Evolutionary conservation across 352 stramenopile genomes (phyloP).

Genomic region (Discostella stelligera): DNA sequence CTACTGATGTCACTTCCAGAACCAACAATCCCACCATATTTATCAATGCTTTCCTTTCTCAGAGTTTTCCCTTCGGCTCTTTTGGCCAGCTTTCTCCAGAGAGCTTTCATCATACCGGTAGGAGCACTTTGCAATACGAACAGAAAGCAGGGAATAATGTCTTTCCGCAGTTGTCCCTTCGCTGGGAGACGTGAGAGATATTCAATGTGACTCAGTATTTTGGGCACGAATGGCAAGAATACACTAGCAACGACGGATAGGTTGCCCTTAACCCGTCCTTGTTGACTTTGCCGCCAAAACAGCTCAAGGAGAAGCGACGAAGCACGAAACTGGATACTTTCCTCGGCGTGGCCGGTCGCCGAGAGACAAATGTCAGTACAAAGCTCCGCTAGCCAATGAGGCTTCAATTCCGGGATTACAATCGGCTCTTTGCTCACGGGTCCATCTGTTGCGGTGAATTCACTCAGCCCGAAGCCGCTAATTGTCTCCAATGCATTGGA

Average conservation of each 20-base stretch:
- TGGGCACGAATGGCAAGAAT: conserved; percentile 79
- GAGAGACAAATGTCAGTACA: conserved; percentile 79
- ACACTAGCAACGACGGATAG: conserved; percentile 72
- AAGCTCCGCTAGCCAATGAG: conserved; percentile 80
- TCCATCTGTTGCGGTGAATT: conserved; percentile 52
- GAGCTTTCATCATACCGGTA: conserved; percentile 65
- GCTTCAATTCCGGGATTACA: conserved; percentile 60
- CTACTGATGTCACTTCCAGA: conserved; percentile 28
- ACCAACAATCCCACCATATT: conserved; percentile 66
- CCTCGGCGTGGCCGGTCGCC: conserved; percentile 74
- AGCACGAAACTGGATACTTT: conserved; percentile 74
- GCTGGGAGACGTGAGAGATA: conserved; percentile 74
- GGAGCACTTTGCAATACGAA: conserved; percentile 81
- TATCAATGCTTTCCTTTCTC: conserved; percentile 46
- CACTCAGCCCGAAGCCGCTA: conserved; percentile 47
- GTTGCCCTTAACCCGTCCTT: conserved; percentile 61
- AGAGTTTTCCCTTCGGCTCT: conserved; percentile 57
- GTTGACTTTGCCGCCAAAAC: conserved; percentile 74
- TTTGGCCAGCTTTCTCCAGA: conserved; percentile 78
- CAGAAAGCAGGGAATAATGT: conserved; percentile 76
- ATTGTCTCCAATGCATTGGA: conserved; percentile 66
- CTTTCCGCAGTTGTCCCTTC: conserved; percentile 77
- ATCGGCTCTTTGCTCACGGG: conserved; percentile 48
- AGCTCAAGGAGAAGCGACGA: conserved; percentile 78
- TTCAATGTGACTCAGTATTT: conserved; percentile 65